Base-by-base conservation (phyloP, 805 yeast genomes). In the Pichia thaimueangensis region DNA sequence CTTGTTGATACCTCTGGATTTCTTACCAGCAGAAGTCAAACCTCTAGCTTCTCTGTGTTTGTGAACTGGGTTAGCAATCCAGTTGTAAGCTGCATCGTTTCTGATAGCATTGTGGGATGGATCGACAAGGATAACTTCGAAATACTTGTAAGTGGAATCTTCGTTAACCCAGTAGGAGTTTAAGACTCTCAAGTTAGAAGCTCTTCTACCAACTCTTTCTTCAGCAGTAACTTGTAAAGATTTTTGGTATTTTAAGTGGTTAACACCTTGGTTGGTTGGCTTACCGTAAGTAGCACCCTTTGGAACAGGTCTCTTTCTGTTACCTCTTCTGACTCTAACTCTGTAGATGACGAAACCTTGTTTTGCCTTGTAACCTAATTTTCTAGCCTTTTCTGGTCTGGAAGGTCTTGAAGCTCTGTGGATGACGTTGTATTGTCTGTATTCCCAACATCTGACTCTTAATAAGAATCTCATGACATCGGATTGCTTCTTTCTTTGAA, bases 211-310 rank as follows among this genome's bases (percentile, higher is more conserved):
- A 65, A 91, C 95, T 79, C 97, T 86, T 81, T 93, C 98, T 80
- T 93, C 98, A 65, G 98, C 98, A 64, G 96, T 89, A 63, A 96
- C 80, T 76, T 95, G 87, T 73, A 87, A 78, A 54, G 96, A 83
- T 76, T 91, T 87, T 80, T 93, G 98, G 95, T 88, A 89, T 80
- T 93, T 93, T 78, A 93, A 86, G 74, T 93, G 97, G 80, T 80
- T 81, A 61, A 93, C 93, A 86, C 98, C 98, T 79, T 87, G 95
- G 95, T 93, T 93, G 80, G 98, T 93, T 83, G 98, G 98, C 86
- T 93, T 93, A 86, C 98, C 98, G 83, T 93, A 91, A 71, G 97
- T 93, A 68, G 97, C 97, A 86, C 98, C 98, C 93, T 93, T 93
- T 78, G 94, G 88, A 65, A 84, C 97, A 65, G 97, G 97, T 79